phyloP scores from a whole-genome alignment of 805 yeast species.

The Candida sithepensis region DNA sequence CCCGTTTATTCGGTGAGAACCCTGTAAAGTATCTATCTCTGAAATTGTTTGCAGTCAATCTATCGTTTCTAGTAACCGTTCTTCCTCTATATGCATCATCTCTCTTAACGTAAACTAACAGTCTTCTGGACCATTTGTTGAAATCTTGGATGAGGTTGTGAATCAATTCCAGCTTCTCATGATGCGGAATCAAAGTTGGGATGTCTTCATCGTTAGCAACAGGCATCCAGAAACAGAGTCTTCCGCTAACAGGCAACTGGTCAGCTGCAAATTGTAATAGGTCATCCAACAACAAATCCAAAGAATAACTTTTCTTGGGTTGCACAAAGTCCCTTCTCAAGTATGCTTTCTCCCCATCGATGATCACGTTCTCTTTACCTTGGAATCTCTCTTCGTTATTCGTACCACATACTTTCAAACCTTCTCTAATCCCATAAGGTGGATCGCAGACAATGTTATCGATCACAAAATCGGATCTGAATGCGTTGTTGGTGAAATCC shows the following conservation, averaged over 20 bases:
- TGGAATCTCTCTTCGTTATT: constrained; percentile 53
- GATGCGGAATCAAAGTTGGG: constrained; percentile 69
- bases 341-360: constrained; percentile 76
- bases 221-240: constrained; percentile 97
- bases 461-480: constrained; percentile 56
- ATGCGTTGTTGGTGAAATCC: constrained; percentile 92
- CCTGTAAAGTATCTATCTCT: constrained; percentile 75
- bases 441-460: constrained; percentile 94
- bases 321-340: constrained; percentile 81
- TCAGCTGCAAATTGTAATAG: constrained; percentile 67
- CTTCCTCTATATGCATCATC: constrained; percentile 47
- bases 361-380: constrained; percentile 71
- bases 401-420: constrained; percentile 89
- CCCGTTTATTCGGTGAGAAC: constrained; percentile 31
- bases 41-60: constrained; percentile 53
- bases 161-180: constrained; percentile 63
- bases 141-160: constrained; percentile 83
- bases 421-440: constrained; percentile 96
- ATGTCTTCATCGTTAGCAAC: constrained; percentile 78
- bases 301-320: constrained; percentile 85
- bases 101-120: constrained; percentile 74
- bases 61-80: constrained; percentile 38
- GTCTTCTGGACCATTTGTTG: constrained; percentile 88
- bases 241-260: constrained; percentile 68
- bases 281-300: constrained; percentile 75